Conservation (phyloP, 2,329 filamentous ascomycete genomes). For the Ophiostoma pallidulum region DNA sequence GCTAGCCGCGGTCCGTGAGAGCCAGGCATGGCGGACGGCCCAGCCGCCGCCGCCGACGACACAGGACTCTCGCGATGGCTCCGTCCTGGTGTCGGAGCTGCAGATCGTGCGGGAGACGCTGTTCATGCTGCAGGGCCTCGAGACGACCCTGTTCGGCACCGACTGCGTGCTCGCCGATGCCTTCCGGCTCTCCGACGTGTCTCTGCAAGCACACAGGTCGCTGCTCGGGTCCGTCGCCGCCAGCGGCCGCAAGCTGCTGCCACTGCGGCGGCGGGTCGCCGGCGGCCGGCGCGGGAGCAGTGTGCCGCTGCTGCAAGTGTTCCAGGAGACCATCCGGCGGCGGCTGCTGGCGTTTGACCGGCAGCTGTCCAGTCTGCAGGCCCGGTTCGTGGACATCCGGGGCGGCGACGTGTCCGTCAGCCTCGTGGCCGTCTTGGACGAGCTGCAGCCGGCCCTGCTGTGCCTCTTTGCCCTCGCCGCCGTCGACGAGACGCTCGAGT, state of each 20-base stretch:
- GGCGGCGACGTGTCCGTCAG: constrained; percentile 54
- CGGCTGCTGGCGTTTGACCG: constrained; percentile 50
- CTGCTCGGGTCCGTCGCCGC: constrained; percentile 39
- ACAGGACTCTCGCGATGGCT: background rate
- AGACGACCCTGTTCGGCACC: constrained; percentile 58
- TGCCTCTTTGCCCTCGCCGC: constrained; percentile 51
- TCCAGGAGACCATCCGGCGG: constrained; percentile 53
- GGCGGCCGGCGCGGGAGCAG: constrained; percentile 26
- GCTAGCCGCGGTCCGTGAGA: constrained; percentile 30
- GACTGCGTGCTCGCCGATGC: constrained; percentile 29
- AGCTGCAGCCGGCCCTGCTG: constrained; percentile 43
- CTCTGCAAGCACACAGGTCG: constrained; percentile 40
- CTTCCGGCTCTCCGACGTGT: constrained; percentile 40
- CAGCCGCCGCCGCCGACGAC: background rate
- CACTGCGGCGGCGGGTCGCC: constrained; percentile 36
- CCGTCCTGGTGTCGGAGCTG: constrained; percentile 52
- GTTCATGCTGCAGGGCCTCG: constrained; percentile 75
- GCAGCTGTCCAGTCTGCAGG: constrained; percentile 50
- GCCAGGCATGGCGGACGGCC: constrained; percentile 37
- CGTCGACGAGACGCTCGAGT: constrained; percentile 49
- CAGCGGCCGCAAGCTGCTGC: constrained; percentile 34
- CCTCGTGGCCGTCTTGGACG: constrained; percentile 50
- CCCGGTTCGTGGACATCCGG: constrained; percentile 39
- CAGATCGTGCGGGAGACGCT: constrained; percentile 67
- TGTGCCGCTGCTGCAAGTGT: constrained; percentile 58